A percentile compares a stretch with the other conserved stretches of the same genome.
Conservation (phyloP, 129 eudicot genomes). For the Chrysanthemum makinoi region DNA sequence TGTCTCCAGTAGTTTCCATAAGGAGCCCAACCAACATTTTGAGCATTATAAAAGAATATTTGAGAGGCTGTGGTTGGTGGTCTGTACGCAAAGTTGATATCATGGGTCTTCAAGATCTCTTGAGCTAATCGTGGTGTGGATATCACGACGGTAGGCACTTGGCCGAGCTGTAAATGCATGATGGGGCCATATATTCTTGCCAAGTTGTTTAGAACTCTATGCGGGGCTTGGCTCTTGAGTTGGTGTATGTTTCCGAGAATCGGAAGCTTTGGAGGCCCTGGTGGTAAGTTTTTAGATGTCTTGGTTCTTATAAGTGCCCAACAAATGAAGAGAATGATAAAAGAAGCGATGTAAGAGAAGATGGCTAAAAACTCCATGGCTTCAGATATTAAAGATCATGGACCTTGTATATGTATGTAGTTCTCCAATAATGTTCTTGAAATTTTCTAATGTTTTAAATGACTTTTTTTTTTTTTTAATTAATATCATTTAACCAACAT, state of each 20-base stretch:
- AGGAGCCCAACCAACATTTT: conserved; percentile 26
- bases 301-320: conserved; percentile 5
- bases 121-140: conserved; percentile 23
- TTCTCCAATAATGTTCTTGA: neutral
- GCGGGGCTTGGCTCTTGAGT: conserved; percentile 17
- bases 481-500: too few relatives aligned
- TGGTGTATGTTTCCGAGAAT: conserved; percentile 37
- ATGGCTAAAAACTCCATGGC: conserved; percentile 11
- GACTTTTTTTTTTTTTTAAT: too few relatives aligned
- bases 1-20: conserved; percentile 38
- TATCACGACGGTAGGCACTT: conserved; percentile 26
- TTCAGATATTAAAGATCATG: neutral
- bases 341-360: neutral
- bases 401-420: neutral
- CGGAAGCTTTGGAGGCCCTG: conserved; percentile 37
- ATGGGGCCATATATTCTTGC: conserved; percentile 28
- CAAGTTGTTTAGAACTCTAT: conserved; percentile 15
- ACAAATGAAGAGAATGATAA: neutral
- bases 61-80: conserved; percentile 12
- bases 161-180: conserved; percentile 28
- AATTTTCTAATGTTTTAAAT: neutral
- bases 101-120: conserved; percentile 30
- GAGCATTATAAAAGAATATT: conserved; percentile 23
- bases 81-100: conserved; percentile 22
- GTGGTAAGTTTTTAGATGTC: conserved; percentile 29